Conservation (phyloP, 331 rosid species). For the Pyrus hybrid region DNA sequence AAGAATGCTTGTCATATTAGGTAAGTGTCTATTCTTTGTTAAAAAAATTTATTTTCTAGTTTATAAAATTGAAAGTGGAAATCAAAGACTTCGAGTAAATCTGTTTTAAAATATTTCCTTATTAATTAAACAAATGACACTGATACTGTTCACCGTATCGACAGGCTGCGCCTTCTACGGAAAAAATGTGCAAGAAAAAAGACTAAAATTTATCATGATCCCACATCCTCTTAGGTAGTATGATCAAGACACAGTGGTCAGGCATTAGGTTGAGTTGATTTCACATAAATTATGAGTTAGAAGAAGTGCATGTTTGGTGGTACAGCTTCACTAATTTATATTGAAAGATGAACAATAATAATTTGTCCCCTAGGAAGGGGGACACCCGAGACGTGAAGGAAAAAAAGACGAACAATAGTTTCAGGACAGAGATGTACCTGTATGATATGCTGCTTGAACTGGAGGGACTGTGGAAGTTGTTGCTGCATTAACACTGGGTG, state of each 20-base stretch:
- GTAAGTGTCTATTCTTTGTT: not conserved
- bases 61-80: not conserved
- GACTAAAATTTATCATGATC: not conserved
- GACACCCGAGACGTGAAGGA: too few species aligned
- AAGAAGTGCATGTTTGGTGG: not conserved
- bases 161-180: not conserved
- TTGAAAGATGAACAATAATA: not conserved
- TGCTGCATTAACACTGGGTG: constrained; percentile 59
- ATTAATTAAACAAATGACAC: not conserved
- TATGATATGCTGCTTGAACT: constrained; percentile 72
- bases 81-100: not conserved
- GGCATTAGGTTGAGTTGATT: not conserved
- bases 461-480: constrained; percentile 71
- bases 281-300: not conserved
- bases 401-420: not conserved
- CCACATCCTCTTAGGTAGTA: not conserved
- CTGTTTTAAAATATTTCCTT: too few species aligned
- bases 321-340: not conserved
- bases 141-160: not conserved
- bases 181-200: not conserved
- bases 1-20: not conserved
- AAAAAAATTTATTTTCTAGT: not conserved
- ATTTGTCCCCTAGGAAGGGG: too few species aligned
- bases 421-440: constrained; percentile 38
- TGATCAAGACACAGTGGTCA: not conserved